Conservation (phyloP, 2,329 filamentous ascomycete genomes). For the Ophiognomonia clavigignenti-juglandacearum region DNA sequence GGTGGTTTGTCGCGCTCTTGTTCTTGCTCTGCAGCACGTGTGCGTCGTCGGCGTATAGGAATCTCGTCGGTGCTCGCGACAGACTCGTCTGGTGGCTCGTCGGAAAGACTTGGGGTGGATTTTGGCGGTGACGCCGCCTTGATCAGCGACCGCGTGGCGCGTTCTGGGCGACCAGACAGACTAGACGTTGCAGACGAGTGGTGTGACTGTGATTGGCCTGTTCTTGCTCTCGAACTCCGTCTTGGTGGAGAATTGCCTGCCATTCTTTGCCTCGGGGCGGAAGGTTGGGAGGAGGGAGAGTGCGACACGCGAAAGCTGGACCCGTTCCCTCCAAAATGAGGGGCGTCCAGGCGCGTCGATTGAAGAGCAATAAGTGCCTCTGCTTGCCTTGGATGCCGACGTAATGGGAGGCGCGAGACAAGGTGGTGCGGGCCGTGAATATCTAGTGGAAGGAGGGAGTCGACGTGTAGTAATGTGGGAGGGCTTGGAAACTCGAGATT, state of each 20-base stretch:
- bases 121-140: conserved; percentile 72
- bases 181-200: conserved; percentile 70
- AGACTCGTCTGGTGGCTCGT: conserved; percentile 61
- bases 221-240: conserved; percentile 87
- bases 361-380: conserved; percentile 17
- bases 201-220: conserved; percentile 66
- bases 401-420: not conserved
- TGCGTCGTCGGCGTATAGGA: conserved; percentile 70
- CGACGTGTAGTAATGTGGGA: not conserved
- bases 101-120: conserved; percentile 71
- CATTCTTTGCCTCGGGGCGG: conserved; percentile 42
- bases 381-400: not conserved
- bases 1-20: conserved; percentile 49
- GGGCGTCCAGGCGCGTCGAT: conserved; percentile 10
- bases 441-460: conserved; percentile 3
- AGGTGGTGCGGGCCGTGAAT: too few relatives aligned
- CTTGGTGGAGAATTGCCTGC: conserved; percentile 62
- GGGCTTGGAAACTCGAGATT: conserved; percentile 3
- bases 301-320: conserved; percentile 9
- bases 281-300: conserved; percentile 21
- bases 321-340: conserved; percentile 16
- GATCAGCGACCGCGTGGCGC: conserved; percentile 65
- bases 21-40: conserved; percentile 58
- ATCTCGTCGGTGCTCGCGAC: conserved; percentile 53
- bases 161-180: conserved; percentile 70